Evolutionary conservation across 176 grass and related monocot genomes (phyloP), one percentile per base, ranked within the genome.

Genomic region (Carex cristatella): DNA sequence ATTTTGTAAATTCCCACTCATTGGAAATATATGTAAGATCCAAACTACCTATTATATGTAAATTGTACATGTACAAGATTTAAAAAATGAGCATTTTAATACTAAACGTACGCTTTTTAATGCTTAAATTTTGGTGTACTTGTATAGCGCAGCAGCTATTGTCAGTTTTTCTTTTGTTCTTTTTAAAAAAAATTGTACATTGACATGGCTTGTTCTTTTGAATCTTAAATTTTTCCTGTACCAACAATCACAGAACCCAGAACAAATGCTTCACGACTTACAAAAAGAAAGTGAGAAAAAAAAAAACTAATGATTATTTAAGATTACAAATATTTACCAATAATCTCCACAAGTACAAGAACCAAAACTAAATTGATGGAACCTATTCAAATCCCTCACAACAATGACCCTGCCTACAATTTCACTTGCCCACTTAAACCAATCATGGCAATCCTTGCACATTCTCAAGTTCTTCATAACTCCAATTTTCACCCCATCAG

Each of bases 381-480:
- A 96, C 71, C 91, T 90, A 85, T 96, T 96, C 81, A 96, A 81
- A 85, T 96, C 94, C 79, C 91, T 91, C 65, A 96, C 91, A 44
- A 96, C 91, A 55, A 96, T 86, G 77, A 89, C 94, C 84, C 91
- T 93, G 61, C 70, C 84, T 9, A 85, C 46, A 88, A 91, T 91
- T 56, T 10, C 89, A 65, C 91, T 91, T n/a, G 93, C 83, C 76
- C 86, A 53, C 88, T 96, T 96, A 83, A 96, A 96, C 54, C 60
- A 89, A 19, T 91, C 87, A 79, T 93, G 94, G n/a, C 94, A 96
- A 67, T 91, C 94, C 55, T 53, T 85, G 54, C 94, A 96, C 86
- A 96, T 96, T 85, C 94, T 96, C 86, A 93, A 61, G 89, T 96
- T 96, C 86, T 96, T 96, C 94, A 93, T 93, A 54, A 96, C 89